Base-by-base conservation (phyloP, 1,139 yeast genomes). In the Candida labiduridarum region DNA sequence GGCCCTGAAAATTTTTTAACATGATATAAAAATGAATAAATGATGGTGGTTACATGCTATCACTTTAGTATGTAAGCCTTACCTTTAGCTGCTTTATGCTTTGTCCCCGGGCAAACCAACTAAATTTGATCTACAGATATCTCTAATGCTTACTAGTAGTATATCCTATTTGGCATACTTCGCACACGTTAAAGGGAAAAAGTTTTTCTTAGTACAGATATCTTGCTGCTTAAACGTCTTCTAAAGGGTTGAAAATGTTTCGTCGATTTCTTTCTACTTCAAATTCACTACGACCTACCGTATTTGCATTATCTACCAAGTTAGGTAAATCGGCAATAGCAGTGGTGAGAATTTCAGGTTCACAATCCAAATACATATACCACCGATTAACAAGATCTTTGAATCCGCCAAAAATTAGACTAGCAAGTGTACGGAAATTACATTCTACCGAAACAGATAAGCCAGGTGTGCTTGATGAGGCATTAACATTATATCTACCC, bases 241-340 rank as follows among this genome's bases (percentile, higher is more conserved):
- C 3, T 25, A 25, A 8, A 25, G 29, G 4, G 29, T 25, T 25
- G 9, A 25, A 25, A 25, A 25, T 40, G 43, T 40, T 40, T 40
- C 29, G 34, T 3, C 41, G 46, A 36, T 44, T 29, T 38, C 19
- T 36, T 11, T 44, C 46, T 25, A 44, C 41, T 11, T 27, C 30
- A 14, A 44, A 22, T 29, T 30, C 48, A 15, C 48, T 46, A 29
- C 53, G 46, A 39, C 85, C 94, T 27, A 94, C 99, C 0, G 85
- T 94, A 4, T 94, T 86, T 72, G 98, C 99, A 0, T 71, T 92
- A 19, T 90, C 98, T 0, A 92, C 98, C 0, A 84, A 87, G 12
- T 81, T 87, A 0, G 85, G 92, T 0, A 78, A 87, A 55, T 80
- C 97, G 0, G 99, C 98, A 1, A 85, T 94, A 30, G 96, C 94